phyloP scores from a whole-genome alignment of 1,139 yeast species.

The Candida mesenterica region DNA sequence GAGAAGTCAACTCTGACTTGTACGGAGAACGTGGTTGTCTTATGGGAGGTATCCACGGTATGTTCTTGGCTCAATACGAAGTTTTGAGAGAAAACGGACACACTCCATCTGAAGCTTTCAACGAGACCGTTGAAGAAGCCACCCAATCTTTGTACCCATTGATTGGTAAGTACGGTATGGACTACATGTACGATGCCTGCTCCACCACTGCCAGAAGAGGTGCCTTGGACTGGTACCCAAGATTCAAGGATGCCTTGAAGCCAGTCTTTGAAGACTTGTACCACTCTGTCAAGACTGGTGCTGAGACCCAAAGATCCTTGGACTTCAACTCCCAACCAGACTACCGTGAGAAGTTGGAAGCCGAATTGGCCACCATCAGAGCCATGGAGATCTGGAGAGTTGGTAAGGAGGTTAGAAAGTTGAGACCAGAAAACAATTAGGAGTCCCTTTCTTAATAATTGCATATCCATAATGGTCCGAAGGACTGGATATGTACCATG shows the following conservation, averaged over 20 bases:
- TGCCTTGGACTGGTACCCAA: slow-evolving; percentile 99
- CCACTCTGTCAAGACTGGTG: slow-evolving; percentile 92
- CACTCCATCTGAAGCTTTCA: slow-evolving; percentile 99
- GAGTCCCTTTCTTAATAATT: slow-evolving; percentile 6
- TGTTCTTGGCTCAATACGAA: slow-evolving; percentile 99
- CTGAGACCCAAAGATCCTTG: slow-evolving; percentile 96
- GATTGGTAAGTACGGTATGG: slow-evolving; percentile 99
- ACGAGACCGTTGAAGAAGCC: slow-evolving; percentile 99
- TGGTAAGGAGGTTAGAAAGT: slow-evolving; percentile 99
- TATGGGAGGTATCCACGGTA: slow-evolving; percentile 99
- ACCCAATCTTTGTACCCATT: slow-evolving; percentile 99
- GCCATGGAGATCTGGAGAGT: slow-evolving; percentile 99
- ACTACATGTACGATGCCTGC: slow-evolving; percentile 99
- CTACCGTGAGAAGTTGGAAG: slow-evolving; percentile 95
- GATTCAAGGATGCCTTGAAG: slow-evolving; percentile 97
- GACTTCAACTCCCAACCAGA: slow-evolving; percentile 97
- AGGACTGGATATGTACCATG: slow-evolving; percentile 27
- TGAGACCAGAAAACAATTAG: slow-evolving; percentile 98
- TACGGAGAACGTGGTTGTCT: slow-evolving; percentile 99
- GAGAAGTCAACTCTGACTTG: slow-evolving; percentile 98
- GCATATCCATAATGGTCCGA: slow-evolving; percentile 28
- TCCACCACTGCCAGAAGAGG: slow-evolving; percentile 99
- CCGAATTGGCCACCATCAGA: slow-evolving; percentile 90
- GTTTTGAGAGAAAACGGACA: slow-evolving; percentile 99
- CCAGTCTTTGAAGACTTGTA: slow-evolving; percentile 96